Evolutionary conservation across 228 moss, liverwort and hornwort genomes (phyloP).

Genomic region (Sphagnum fallax): DNA sequence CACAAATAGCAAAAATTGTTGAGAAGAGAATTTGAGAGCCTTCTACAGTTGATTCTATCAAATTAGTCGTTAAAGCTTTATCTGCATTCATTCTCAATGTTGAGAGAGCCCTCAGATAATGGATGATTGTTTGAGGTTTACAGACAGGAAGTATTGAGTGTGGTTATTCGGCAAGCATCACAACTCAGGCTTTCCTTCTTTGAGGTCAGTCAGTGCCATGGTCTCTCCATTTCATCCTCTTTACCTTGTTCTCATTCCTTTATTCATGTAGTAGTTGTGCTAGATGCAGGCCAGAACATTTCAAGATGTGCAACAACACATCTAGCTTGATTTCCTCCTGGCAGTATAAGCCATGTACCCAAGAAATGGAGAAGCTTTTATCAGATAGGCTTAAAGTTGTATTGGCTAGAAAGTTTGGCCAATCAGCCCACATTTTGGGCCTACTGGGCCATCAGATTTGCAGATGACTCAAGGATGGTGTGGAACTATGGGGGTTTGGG

Average conservation of each 20-base stretch:
- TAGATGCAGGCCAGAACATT: no score
- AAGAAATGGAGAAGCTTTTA: no score
- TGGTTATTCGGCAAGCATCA: slow-evolving; percentile 70
- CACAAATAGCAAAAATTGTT: no score
- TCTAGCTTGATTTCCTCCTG: no score
- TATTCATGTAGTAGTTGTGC: not conserved
- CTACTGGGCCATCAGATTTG: no score
- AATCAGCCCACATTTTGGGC: no score
- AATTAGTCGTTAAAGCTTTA: not conserved
- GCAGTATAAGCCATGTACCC: no score
- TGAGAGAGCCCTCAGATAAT: not conserved
- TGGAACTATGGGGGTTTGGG: not conserved
- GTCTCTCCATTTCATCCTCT: not conserved
- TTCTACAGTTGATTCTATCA: not conserved
- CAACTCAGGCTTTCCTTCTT: slow-evolving; percentile 82
- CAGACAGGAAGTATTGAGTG: slow-evolving; percentile 87
- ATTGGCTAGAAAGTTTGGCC: no score
- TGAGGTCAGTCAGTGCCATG: slow-evolving; percentile 32
- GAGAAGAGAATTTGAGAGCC: not conserved
- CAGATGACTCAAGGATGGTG: no score
- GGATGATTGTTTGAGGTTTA: not conserved
- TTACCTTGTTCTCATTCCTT: not conserved
- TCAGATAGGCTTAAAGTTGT: no score
- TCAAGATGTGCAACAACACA: no score
- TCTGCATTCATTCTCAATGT: not conserved